Percentiles rank a stretch among this genome's conserved stretches.
These are phyloP conservation scores for Paramecium tetraurelia DNA, from an alignment of 73 alveolate species.

Conservation along the genomic window DNA sequence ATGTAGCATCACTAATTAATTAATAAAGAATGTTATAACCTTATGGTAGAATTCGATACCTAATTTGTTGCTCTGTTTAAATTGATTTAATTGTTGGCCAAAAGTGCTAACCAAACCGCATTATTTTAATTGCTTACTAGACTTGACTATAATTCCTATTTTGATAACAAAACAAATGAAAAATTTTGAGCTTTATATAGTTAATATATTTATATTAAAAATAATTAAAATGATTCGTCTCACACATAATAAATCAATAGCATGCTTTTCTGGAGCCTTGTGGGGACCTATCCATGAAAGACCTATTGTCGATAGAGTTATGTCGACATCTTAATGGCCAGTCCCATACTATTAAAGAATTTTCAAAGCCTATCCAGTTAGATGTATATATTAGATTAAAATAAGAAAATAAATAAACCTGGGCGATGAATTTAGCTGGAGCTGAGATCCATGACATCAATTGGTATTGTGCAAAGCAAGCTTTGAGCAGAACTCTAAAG, in stretches of 20 bases:
- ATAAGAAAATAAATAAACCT: conserved; percentile 45
- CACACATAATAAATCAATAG: not conserved
- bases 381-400: conserved; percentile 44
- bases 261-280: conserved; percentile 35
- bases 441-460: conserved; percentile 59
- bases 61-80: not conserved
- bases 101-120: not conserved
- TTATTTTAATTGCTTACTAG: not conserved
- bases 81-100: not conserved
- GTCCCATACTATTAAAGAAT: conserved; percentile 64
- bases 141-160: conserved; percentile 18
- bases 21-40: conserved; percentile 14
- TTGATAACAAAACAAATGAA: not conserved
- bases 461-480: conserved; percentile 58
- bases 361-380: conserved; percentile 61
- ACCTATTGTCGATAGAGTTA: conserved; percentile 64
- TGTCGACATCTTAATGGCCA: conserved; percentile 67
- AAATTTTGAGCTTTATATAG: not conserved
- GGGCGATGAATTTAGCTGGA: conserved; percentile 51
- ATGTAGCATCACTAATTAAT: not conserved
- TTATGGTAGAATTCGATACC: conserved; percentile 20
- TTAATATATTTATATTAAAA: not conserved
- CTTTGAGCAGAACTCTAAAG: conserved; percentile 49
- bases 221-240: conserved; percentile 9
- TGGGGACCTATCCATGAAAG: conserved; percentile 66